Evolutionary conservation across 2,329 filamentous ascomycete species (phyloP).

Genomic region (Ophidiomyces ophidiicola): DNA sequence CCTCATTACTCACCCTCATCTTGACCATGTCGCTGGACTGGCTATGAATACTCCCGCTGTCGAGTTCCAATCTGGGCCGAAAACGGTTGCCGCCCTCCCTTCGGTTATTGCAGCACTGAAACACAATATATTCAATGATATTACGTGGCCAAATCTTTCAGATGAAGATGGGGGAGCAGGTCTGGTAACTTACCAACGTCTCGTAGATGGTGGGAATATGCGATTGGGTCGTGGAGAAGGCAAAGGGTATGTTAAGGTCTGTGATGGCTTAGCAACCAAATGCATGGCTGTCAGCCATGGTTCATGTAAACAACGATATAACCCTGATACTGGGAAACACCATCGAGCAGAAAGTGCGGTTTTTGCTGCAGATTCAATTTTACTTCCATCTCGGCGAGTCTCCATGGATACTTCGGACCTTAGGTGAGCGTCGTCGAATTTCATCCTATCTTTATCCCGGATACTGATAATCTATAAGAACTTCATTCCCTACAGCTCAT

Average conservation of each 20-base stretch:
- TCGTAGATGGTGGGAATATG: constrained; percentile 79
- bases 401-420: constrained; percentile 25
- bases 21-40: constrained; percentile 85
- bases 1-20: constrained; percentile 90
- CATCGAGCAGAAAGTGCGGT: constrained; percentile 43
- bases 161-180: constrained; percentile 94
- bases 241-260: constrained; percentile 76
- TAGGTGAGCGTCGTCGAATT: constrained; percentile 19
- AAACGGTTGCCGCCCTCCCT: constrained; percentile 73
- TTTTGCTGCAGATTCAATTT: constrained; percentile 36
- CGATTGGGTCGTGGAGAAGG: constrained; percentile 68
- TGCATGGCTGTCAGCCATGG: constrained; percentile 82
- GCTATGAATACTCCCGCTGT: constrained; percentile 87
- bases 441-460: constrained; percentile 1
- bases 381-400: constrained; percentile 31
- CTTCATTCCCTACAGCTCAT: constrained; percentile 22
- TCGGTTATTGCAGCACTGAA: constrained; percentile 88
- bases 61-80: constrained; percentile 62
- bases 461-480: constrained; percentile 9
- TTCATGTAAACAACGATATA: constrained; percentile 63
- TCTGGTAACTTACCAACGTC: constrained; percentile 74
- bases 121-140: constrained; percentile 89
- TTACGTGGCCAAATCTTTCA: constrained; percentile 94
- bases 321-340: constrained; percentile 38
- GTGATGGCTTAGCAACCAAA: constrained; percentile 78